These are phyloP conservation scores for Heliosperma pusillum DNA, from an alignment of 148 eudicot genomes.

Conservation along the genomic window DNA sequence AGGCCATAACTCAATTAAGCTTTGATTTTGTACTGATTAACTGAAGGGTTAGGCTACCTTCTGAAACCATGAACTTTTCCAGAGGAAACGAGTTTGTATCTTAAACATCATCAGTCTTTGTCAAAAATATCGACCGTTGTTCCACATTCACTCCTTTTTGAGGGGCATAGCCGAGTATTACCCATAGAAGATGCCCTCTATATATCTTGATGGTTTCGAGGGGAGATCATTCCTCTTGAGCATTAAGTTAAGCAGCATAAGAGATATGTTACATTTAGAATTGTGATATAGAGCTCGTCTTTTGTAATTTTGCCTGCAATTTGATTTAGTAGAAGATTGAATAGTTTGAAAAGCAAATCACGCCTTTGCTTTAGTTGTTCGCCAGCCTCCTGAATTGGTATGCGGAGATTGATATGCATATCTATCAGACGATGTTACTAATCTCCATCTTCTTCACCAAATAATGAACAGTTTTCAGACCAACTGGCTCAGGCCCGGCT, in stretches of 20 bases:
- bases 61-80: not conserved
- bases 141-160: not conserved
- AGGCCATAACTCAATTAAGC: not conserved
- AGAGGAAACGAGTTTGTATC: not conserved
- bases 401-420: no score
- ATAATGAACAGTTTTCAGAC: slow-evolving; percentile 1
- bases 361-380: slow-evolving; percentile 68
- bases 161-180: not conserved
- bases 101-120: slow-evolving; percentile 1
- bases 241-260: not conserved
- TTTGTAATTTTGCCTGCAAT: slow-evolving; percentile 63
- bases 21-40: not conserved
- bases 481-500: no score
- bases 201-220: not conserved
- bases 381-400: no score
- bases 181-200: not conserved
- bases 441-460: not conserved
- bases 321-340: not conserved
- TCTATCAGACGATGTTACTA: slow-evolving; percentile 32
- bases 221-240: not conserved
- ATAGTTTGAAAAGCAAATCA: slow-evolving; percentile 5
- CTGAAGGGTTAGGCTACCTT: not conserved
- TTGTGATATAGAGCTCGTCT: slow-evolving; percentile 35
- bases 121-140: not conserved
- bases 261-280: not conserved